Base-by-base conservation (phyloP, 2,329 filamentous ascomycete genomes). In the Sporothrix sp. region DNA sequence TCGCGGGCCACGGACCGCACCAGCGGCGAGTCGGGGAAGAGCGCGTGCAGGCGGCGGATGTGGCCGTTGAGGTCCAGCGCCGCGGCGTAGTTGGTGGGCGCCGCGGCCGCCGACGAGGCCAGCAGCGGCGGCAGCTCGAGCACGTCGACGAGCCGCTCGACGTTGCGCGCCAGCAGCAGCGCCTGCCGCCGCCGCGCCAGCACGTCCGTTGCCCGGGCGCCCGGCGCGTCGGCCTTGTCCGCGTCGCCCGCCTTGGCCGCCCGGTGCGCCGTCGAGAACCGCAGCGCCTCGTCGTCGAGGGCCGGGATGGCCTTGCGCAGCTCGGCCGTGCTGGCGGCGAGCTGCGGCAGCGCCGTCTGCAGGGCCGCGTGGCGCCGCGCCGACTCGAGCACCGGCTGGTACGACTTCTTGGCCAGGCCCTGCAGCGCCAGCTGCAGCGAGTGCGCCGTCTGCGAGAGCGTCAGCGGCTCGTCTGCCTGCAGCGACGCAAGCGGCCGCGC, bases 11-110 rank as follows among this genome's bases (percentile, higher is more conserved):
- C 82, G 21, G 84, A 83, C 16, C 74, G 73, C 23, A 97, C 77
- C 38, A 97, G 71, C 0, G 78, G 71, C 0, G 89, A 95, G 48
- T 82, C 73, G 0, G 90, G 85, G 63, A 96, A 95, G 25, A 97
- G 72, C 0, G 82, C 80, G 54, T 89, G 82, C 6, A 98, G 73
- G 7, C 93, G 81, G 58, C 87, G 87, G 62, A 96, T 93, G 64
- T 97, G 93, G n/a, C 87, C 84, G 62, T 95, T 85, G 2, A 98
- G 75, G 65, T 98, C 93, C 30, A 98, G 73, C 0, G 90, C 90
- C 0, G 88, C 87, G 2, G 89, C 84, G 70, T 96, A 95, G 58
- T 88, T 94, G 54, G 82, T 79, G 4, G 80, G 73, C 4, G 67
- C 74, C 1, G 76, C 69, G 3, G 77, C 77, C 51, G 90, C 84